Percentiles rank a stretch among this genome's conserved stretches.
Evolutionary conservation across 441 rosid genomes (phyloP).

Genomic region (Aquilaria agallochum): DNA sequence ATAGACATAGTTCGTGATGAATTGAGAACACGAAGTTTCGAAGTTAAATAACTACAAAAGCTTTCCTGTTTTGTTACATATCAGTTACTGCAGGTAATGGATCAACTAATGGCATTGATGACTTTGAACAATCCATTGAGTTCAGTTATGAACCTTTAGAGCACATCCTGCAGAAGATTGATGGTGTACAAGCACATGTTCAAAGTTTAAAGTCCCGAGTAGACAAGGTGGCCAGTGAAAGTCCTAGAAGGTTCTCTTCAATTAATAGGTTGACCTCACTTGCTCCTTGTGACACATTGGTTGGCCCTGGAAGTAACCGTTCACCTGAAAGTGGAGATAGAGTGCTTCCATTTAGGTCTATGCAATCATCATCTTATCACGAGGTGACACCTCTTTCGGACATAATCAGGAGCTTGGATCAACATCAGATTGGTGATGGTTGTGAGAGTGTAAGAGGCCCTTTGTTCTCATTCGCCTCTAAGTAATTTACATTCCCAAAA

Average conservation of each 20-base stretch:
- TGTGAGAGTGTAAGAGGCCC: conserved; percentile 9
- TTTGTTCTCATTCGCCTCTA: not conserved
- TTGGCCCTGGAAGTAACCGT: conserved; percentile 31
- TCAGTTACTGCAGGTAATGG: conserved; percentile 37
- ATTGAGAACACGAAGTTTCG: too few relatives aligned
- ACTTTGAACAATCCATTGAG: conserved; percentile 32
- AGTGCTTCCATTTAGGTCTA: conserved; percentile 21
- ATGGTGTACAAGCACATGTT: conserved; percentile 44
- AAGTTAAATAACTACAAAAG: too few relatives aligned
- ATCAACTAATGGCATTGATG: conserved; percentile 27
- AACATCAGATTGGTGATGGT: conserved; percentile 1
- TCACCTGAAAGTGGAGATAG: conserved; percentile 33
- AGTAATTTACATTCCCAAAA: too few relatives aligned
- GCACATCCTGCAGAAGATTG: conserved; percentile 61
- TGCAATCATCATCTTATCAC: conserved; percentile 15
- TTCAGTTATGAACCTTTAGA: conserved; percentile 42
- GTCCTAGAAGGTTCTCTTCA: conserved; percentile 53
- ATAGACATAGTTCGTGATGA: too few relatives aligned
- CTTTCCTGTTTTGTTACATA: conserved; percentile 1
- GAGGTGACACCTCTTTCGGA: conserved; percentile 11
- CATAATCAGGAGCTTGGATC: conserved; percentile 7
- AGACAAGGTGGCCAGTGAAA: conserved; percentile 58
- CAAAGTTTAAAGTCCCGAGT: conserved; percentile 45
- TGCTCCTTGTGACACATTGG: conserved; percentile 36
- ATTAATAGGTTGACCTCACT: conserved; percentile 39